Evolutionary conservation across 768 basidiomycete genomes (phyloP).

Genomic region (Dictyophora rubrovolvata): DNA sequence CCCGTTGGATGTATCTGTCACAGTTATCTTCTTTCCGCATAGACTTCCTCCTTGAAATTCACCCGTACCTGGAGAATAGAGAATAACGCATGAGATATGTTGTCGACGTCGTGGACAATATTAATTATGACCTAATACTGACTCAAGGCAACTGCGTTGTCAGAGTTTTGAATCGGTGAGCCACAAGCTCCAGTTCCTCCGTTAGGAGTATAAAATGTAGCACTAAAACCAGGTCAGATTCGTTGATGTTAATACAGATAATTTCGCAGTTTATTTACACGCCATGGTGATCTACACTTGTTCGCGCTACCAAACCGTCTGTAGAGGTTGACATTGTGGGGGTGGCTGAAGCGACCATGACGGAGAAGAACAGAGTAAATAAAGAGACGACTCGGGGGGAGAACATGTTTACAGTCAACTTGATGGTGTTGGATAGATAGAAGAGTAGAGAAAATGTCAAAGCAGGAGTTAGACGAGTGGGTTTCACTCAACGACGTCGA

Average conservation of each 20-base stretch:
- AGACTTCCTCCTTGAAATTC: neutral
- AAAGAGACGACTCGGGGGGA: neutral
- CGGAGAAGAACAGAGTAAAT: neutral
- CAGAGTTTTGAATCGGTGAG: neutral
- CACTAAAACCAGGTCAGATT: neutral
- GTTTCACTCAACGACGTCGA: slow-evolving; percentile 33
- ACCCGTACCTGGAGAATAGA: neutral
- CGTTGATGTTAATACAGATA: neutral
- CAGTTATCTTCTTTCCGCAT: neutral
- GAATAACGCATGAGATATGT: neutral
- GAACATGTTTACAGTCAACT: neutral
- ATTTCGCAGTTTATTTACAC: neutral
- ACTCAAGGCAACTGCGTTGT: neutral
- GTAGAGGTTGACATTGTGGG: neutral
- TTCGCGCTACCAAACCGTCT: neutral
- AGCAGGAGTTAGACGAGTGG: too few species aligned
- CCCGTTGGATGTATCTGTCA: neutral
- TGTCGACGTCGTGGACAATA: neutral
- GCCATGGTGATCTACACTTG: neutral
- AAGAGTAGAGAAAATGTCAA: too few species aligned
- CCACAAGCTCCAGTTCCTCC: neutral
- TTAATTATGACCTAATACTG: neutral
- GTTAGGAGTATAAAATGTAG: neutral
- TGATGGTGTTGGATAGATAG: too few species aligned
- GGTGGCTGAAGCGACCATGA: neutral